Base-by-base conservation (phyloP, 2,329 filamentous ascomycete species). In the Aureobasidium pullulans region DNA sequence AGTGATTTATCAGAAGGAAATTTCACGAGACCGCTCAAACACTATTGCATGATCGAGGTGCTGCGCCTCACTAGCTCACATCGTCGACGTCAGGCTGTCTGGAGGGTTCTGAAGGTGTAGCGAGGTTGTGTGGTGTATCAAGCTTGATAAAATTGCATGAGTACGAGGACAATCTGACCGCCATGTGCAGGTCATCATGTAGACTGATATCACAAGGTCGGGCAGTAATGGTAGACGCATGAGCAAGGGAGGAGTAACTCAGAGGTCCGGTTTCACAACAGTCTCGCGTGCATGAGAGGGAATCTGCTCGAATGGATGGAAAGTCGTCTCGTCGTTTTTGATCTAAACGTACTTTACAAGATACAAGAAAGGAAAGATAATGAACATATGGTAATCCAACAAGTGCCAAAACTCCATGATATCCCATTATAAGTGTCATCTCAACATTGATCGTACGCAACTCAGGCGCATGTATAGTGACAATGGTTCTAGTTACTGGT, bases 401-500 rank as follows among this genome's bases (percentile, higher is more conserved):
- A 48, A 53, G 40, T 36, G 48, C 57, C 57, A 46, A 53, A 59
- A 52, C 46, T 59, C 46, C 47, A 46, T 59, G 46, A 53, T 19
- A 47, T 31, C 54, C 52, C 54, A 57, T 57, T 57, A 57, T 40
- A 57, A 48, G 23, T 29, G 54, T 59, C 57, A 28, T 59, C 40
- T 56, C 57, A 50, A 53, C 57, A 59, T 59, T 59, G 47, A 28
- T 57, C 42, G 36, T 57, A 36, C 52, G 54, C 54, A 31, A 13
- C 9, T 2, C 9, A 19, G 15, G 39, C 54, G 43, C 23, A 48
- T 42, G 29, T 31, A 15, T 10, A 37, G 46, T 29, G 39, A 49
- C 37, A 44, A 42, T 59, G 19, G 31, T 29, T 59, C 43, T 61
- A 61, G 48, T 61, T 61, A 7, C 60, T 61, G 40, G 31, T n/a